A percentile compares a stretch with the other conserved stretches of the same genome.
phyloP scores from a whole-genome alignment of 2,329 filamentous ascomycete species.

The Venturia effusa region DNA sequence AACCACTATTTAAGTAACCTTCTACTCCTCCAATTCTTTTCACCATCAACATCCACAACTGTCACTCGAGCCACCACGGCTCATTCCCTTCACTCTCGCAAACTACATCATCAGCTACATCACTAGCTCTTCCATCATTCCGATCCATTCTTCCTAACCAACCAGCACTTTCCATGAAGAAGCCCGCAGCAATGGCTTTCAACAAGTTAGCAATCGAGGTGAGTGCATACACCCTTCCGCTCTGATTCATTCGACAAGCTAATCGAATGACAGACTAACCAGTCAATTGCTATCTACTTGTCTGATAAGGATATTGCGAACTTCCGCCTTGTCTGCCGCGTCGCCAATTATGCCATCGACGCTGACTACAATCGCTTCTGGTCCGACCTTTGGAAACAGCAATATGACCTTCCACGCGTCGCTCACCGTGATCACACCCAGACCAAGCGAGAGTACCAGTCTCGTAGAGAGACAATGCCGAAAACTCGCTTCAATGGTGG shows the following conservation, averaged over 20 bases:
- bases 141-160: not conserved
- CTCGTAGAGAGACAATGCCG: slow-evolving; percentile 18
- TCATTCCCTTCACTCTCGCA: not conserved
- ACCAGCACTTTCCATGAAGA: not conserved
- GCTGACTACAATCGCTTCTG: slow-evolving; percentile 34
- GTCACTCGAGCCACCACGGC: not conserved
- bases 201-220: slow-evolving; percentile 25
- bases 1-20: not conserved
- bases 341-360: slow-evolving; percentile 29
- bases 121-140: not conserved
- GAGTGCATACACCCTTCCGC: not conserved
- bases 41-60: not conserved
- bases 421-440: slow-evolving; percentile 13
- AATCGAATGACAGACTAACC: slow-evolving; percentile 24
- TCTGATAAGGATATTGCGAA: slow-evolving; percentile 33
- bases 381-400: slow-evolving; percentile 31
- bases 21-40: not conserved
- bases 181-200: slow-evolving; percentile 17
- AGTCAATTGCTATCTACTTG: slow-evolving; percentile 27
- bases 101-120: not conserved
- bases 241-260: not conserved
- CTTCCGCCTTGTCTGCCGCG: slow-evolving; percentile 30
- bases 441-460: slow-evolving; percentile 27
- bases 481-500: slow-evolving; percentile 19
- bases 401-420: slow-evolving; percentile 26